These are phyloP conservation scores for Candida rishiriensis DNA, from an alignment of 805 yeast genomes.

Conservation along the genomic window DNA sequence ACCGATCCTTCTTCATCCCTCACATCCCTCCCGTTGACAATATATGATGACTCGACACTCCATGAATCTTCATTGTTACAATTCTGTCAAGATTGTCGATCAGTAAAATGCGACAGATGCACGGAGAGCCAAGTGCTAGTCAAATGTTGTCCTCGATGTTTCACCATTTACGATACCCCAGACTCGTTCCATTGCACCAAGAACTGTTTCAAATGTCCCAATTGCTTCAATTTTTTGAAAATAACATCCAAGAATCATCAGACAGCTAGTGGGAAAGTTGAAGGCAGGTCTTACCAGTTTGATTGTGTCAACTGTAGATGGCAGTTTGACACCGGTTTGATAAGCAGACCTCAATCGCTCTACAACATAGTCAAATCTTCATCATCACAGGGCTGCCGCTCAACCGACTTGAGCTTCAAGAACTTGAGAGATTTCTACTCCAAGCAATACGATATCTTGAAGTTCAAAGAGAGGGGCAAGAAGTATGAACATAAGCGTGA, in stretches of 20 bases:
- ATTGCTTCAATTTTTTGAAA: slow-evolving; percentile 18
- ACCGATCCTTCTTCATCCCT: not conserved
- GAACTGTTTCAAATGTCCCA: slow-evolving; percentile 34
- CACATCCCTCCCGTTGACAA: slow-evolving; percentile 6
- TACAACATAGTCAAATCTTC: slow-evolving; percentile 20
- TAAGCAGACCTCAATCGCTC: slow-evolving; percentile 39
- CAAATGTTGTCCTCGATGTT: slow-evolving; percentile 29
- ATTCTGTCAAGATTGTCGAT: slow-evolving; percentile 27
- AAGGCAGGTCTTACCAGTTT: slow-evolving; percentile 35
- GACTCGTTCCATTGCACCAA: slow-evolving; percentile 20
- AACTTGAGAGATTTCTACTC: slow-evolving; percentile 12
- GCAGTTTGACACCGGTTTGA: slow-evolving; percentile 32
- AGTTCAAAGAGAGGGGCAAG: slow-evolving; percentile 8
- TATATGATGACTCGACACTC: slow-evolving; percentile 15
- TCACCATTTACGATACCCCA: slow-evolving; percentile 1
- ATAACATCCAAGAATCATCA: slow-evolving; percentile 15
- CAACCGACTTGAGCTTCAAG: slow-evolving; percentile 5
- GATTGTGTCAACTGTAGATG: slow-evolving; percentile 35
- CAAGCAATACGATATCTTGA: slow-evolving; percentile 13
- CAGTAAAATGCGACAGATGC: slow-evolving; percentile 27
- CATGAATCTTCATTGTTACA: slow-evolving; percentile 14
- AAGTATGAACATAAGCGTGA: slow-evolving; percentile 7
- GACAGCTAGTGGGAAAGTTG: slow-evolving; percentile 7
- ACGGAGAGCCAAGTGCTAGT: slow-evolving; percentile 13
- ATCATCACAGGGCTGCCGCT: too few relatives aligned